phyloP scores from a whole-genome alignment of 495 filamentous ascomycete species.

The Penicillium bovifimosum region DNA sequence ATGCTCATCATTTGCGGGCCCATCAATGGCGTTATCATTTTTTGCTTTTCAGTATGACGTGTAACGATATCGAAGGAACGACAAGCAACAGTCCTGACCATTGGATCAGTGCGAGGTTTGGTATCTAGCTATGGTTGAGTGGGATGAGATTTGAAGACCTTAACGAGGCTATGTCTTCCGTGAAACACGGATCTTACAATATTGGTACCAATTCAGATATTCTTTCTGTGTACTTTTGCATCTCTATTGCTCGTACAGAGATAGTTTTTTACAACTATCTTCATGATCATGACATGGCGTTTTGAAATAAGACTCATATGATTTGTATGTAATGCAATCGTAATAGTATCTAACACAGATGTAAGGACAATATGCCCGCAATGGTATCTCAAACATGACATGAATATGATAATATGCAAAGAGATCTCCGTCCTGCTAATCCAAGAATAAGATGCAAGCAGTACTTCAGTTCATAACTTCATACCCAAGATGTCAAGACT shows the following conservation, averaged over 20 bases:
- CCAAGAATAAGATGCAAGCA: no score
- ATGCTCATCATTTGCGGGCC: background rate
- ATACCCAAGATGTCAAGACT: background rate
- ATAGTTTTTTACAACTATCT: background rate
- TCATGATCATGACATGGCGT: background rate
- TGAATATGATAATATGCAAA: no score
- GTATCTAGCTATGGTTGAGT: background rate
- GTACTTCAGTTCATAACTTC: background rate
- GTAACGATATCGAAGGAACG: conserved; percentile 14
- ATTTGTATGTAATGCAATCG: background rate
- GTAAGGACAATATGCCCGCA: no score
- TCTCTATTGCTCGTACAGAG: background rate
- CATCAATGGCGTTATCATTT: conserved; percentile 8
- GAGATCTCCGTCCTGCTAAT: no score
- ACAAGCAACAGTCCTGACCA: background rate
- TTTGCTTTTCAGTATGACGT: conserved; percentile 15
- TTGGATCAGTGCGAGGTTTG: background rate
- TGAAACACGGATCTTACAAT: background rate
- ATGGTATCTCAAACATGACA: no score
- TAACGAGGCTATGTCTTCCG: background rate
- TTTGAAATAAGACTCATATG: background rate
- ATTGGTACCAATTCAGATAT: background rate
- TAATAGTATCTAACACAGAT: background rate
- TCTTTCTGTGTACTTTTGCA: background rate
- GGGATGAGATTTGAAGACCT: background rate